phyloP scores from a whole-genome alignment of 2,329 filamentous ascomycete species.

The Alternaria incomplexa region DNA sequence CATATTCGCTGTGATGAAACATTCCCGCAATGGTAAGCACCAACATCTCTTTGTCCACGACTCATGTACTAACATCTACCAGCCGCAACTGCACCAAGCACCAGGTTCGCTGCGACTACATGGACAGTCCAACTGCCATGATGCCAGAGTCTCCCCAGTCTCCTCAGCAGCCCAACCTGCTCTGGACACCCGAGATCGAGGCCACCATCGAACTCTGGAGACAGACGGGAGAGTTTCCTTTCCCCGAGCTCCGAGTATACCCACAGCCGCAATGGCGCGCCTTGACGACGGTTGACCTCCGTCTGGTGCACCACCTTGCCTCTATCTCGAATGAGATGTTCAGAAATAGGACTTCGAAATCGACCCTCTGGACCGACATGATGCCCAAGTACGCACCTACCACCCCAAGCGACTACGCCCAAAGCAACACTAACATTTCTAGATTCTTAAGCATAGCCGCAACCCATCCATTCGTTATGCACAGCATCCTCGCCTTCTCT shows the following conservation, averaged over 20 bases:
- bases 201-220: constrained; percentile 82
- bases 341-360: constrained; percentile 76
- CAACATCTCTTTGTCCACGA: background rate
- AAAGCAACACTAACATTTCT: constrained; percentile 35
- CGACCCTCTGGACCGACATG: constrained; percentile 91
- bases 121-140: constrained; percentile 78
- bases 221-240: constrained; percentile 82
- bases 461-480: constrained; percentile 88
- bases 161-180: constrained; percentile 66
- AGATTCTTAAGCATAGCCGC: constrained; percentile 84
- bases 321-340: constrained; percentile 84
- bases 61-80: constrained; percentile 28
- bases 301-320: constrained; percentile 89
- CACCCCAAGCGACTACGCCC: constrained; percentile 15
- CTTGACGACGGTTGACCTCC: constrained; percentile 78
- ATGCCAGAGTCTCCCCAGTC: constrained; percentile 59
- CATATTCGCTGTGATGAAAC: constrained; percentile 98
- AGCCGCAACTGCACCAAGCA: constrained; percentile 99
- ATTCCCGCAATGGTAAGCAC: constrained; percentile 88
- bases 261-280: constrained; percentile 74
- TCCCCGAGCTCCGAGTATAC: constrained; percentile 79
- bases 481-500: constrained; percentile 89
- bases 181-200: constrained; percentile 88
- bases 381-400: constrained; percentile 78
- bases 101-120: constrained; percentile 97